phyloP scores from a whole-genome alignment of 2,329 filamentous ascomycete species.

The Diaporthe sp. region DNA sequence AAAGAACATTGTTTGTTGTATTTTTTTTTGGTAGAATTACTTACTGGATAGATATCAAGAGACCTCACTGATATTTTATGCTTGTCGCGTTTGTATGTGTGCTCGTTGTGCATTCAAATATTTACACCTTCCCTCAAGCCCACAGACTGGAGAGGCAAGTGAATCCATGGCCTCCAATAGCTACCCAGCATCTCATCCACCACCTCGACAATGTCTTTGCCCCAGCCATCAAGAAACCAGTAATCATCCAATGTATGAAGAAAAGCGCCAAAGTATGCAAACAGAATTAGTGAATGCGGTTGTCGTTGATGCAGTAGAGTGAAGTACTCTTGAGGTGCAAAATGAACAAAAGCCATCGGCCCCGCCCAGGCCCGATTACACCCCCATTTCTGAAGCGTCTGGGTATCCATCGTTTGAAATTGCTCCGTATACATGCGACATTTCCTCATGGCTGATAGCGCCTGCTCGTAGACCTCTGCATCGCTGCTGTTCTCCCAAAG shows the following conservation, averaged over 20 bases:
- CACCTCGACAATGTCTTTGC: background rate
- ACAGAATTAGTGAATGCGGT: background rate
- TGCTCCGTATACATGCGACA: background rate
- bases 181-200: background rate
- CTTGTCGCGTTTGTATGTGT: too few species aligned
- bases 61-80: too few species aligned
- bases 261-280: background rate
- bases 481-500: background rate
- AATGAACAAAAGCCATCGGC: background rate
- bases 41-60: background rate
- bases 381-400: background rate
- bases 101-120: background rate
- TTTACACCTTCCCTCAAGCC: background rate
- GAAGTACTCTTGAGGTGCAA: background rate
- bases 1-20: too few species aligned
- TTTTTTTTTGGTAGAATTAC: too few species aligned
- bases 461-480: background rate
- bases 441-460: background rate
- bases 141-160: background rate
- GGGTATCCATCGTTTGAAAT: background rate
- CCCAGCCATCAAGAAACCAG: conserved; percentile 4
- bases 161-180: background rate
- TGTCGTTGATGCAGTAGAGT: background rate
- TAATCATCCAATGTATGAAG: background rate
- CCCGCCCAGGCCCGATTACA: background rate